These are phyloP conservation scores for Aureobasidium sp. DNA, from an alignment of 2,329 filamentous ascomycete genomes.

Conservation along the genomic window DNA sequence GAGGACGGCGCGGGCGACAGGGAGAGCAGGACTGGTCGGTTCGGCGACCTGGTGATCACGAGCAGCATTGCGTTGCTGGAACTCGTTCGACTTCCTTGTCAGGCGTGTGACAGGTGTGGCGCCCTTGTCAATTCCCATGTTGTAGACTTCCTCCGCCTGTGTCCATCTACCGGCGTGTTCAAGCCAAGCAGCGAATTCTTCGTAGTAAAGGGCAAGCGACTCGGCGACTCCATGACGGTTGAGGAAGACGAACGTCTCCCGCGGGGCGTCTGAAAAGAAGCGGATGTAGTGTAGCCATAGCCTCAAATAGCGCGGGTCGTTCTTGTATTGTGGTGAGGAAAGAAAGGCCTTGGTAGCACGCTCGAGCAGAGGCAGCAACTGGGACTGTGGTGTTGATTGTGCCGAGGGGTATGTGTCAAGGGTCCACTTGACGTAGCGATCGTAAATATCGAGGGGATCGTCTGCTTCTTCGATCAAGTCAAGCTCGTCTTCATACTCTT, in stretches of 20 bases:
- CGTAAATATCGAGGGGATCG: conserved; percentile 95
- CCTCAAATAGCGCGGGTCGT: conserved; percentile 93
- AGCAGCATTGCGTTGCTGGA: conserved; percentile 81
- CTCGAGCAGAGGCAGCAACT: conserved; percentile 88
- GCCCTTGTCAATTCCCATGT: conserved; percentile 88
- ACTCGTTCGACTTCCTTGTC: conserved; percentile 91
- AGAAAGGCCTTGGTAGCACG: conserved; percentile 93
- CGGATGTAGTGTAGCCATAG: conserved; percentile 96
- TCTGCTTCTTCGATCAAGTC: conserved; percentile 84
- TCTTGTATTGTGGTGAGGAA: conserved; percentile 87
- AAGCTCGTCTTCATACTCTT: conserved; percentile 89
- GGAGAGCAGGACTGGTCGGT: conserved; percentile 88
- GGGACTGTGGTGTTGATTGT: conserved; percentile 92
- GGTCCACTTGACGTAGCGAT: conserved; percentile 98
- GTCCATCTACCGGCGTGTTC: conserved; percentile 85
- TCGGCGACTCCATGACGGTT: conserved; percentile 91
- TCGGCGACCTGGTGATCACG: conserved; percentile 67
- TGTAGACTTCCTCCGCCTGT: conserved; percentile 95
- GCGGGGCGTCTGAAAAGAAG: conserved; percentile 92
- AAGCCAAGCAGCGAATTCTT: conserved; percentile 95
- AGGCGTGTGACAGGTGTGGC: conserved; percentile 85
- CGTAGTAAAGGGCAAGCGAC: conserved; percentile 90
- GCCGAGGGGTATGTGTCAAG: conserved; percentile 95
- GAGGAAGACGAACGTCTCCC: conserved; percentile 93
- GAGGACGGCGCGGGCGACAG: conserved; percentile 84